phyloP scores from a whole-genome alignment of 495 filamentous ascomycete genomes.

The Xylaria telfairii region DNA sequence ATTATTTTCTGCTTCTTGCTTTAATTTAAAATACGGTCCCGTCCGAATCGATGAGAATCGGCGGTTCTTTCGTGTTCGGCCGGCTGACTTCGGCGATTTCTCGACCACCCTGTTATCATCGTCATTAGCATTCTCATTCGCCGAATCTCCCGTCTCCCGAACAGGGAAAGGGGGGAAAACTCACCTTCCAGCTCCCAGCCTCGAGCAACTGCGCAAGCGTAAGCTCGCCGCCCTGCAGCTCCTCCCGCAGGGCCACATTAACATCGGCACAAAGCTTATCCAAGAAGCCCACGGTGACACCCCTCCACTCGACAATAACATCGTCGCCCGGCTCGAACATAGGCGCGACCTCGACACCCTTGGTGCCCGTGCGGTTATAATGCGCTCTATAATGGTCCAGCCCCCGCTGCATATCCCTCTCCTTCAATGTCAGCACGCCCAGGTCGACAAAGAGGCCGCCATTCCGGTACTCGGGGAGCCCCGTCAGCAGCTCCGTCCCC shows the following conservation, averaged over 20 bases:
- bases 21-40: slow-evolving; percentile 86
- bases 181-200: slow-evolving; percentile 94
- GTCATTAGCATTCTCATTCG: slow-evolving; percentile 39
- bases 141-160: neutral
- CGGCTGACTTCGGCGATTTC: slow-evolving; percentile 95
- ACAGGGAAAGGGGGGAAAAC: slow-evolving; percentile 17
- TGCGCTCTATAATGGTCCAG: slow-evolving; percentile 75
- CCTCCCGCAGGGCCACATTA: slow-evolving; percentile 62
- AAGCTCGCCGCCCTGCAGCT: slow-evolving; percentile 62
- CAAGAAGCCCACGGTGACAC: slow-evolving; percentile 82
- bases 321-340: slow-evolving; percentile 81
- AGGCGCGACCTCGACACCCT: slow-evolving; percentile 72
- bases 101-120: slow-evolving; percentile 74
- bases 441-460: slow-evolving; percentile 85
- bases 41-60: slow-evolving; percentile 95
- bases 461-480: slow-evolving; percentile 87
- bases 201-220: slow-evolving; percentile 81
- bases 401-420: slow-evolving; percentile 66
- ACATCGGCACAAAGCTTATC: slow-evolving; percentile 76
- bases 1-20: neutral
- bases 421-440: slow-evolving; percentile 79
- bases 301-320: slow-evolving; percentile 88
- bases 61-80: slow-evolving; percentile 95
- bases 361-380: slow-evolving; percentile 74
- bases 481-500: slow-evolving; percentile 78